These are phyloP conservation scores for Wallemia ichthyophaga DNA, from an alignment of 1,284 basidiomycete species.

Conservation along the genomic window DNA sequence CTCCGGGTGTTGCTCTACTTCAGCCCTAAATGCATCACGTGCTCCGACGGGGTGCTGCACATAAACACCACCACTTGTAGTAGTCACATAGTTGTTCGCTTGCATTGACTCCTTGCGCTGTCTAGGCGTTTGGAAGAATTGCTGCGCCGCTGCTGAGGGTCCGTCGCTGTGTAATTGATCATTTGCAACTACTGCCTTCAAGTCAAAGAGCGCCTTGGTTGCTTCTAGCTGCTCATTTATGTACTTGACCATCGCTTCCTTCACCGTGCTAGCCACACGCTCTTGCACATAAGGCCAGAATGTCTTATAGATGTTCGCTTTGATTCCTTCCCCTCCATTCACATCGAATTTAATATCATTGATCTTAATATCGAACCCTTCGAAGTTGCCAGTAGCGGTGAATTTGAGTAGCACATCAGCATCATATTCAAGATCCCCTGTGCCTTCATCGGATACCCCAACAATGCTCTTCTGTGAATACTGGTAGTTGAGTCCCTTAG, in stretches of 20 bases:
- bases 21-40: background rate
- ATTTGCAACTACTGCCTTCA: background rate
- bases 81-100: background rate
- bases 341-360: background rate
- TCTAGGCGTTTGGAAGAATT: background rate
- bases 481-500: background rate
- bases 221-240: background rate
- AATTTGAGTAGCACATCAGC: background rate
- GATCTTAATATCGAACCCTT: background rate
- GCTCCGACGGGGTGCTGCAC: background rate
- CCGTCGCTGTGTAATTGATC: background rate
- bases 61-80: background rate
- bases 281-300: background rate
- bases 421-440: background rate
- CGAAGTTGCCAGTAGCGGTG: background rate
- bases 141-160: background rate
- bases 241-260: background rate
- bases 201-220: background rate
- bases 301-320: background rate
- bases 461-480: background rate
- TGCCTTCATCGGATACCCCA: background rate
- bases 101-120: background rate
- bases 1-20: background rate
- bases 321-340: background rate
- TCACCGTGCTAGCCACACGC: background rate